Evolutionary conservation across 2,329 filamentous ascomycete species (phyloP), one percentile per base, ranked within the genome.

Genomic region (Penicillium italicum): DNA sequence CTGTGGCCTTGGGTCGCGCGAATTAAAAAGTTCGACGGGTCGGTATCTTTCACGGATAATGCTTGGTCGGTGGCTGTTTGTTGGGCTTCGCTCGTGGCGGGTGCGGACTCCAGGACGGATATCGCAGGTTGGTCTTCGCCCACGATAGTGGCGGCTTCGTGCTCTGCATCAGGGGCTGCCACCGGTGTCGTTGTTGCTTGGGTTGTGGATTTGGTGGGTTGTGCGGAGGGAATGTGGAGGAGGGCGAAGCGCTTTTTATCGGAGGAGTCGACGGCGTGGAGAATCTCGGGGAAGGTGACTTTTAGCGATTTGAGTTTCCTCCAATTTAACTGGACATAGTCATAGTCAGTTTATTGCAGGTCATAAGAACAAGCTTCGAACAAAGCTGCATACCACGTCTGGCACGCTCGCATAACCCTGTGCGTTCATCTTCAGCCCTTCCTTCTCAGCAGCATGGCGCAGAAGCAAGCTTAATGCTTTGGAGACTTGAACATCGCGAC

Each of bases 1-100:
- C 85, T 91, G 78, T 97, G 94, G 52, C 94, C 94, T 77, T 97
- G 94, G 69, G 95, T 96, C 28, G 94, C 94, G 67, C 94, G 91
- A 75, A 99, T 97, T 31, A 95, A 80, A 78, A 87, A 97, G 72
- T 88, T 80, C 0, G 80, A 72, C 0, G 90, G 81, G 47, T 88
- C 78, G 9, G 72, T 58, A 44, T 74, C 71, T 26, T 67, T 62
- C 4, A 70, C 67, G n/a, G 72, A 63, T 14, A 76, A 62, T n/a
- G 74, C 71, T 36, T 71, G 66, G 20, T 66, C 63, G 14, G 72
- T 75, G 16, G 70, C 62, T 20, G 64, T 71, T 38, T 65, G 62
- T 43, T 71, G 68, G 11, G 61, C 66, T 24, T 71, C 66, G 42
- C 64, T 60, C 30, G 72, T 71, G 8, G 64, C 60, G 6, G 68